Evolutionary conservation across 805 yeast genomes (phyloP).

Genomic region (Priceomyces medius): DNA sequence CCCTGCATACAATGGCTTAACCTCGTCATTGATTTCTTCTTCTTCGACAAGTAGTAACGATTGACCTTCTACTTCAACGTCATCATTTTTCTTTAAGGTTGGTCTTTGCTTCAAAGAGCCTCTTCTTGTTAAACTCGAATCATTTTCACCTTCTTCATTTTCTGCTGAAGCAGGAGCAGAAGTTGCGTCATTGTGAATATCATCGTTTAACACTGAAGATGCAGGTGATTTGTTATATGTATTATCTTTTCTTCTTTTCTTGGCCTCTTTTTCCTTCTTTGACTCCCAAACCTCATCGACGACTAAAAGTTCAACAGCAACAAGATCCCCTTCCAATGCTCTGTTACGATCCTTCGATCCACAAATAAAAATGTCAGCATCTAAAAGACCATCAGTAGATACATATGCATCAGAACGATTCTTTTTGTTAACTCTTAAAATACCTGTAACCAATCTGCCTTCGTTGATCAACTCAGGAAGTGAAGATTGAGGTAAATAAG

Average conservation of each 20-base stretch:
- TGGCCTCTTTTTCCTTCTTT: slow-evolving; percentile 94
- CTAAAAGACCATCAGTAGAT: slow-evolving; percentile 92
- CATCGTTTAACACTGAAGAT: slow-evolving; percentile 52
- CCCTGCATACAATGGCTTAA: slow-evolving; percentile 93
- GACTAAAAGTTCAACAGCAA: slow-evolving; percentile 89
- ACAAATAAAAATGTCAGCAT: slow-evolving; percentile 95
- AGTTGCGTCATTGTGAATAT: slow-evolving; percentile 79
- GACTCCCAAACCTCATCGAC: slow-evolving; percentile 99
- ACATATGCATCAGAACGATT: slow-evolving; percentile 98
- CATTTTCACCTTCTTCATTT: slow-evolving; percentile 31
- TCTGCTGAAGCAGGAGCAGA: slow-evolving; percentile 43
- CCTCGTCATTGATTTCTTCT: slow-evolving; percentile 90
- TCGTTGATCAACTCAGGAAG: slow-evolving; percentile 86
- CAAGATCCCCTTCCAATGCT: slow-evolving; percentile 94
- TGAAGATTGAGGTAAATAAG: slow-evolving; percentile 90
- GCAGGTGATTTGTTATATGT: slow-evolving; percentile 31
- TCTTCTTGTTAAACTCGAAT: slow-evolving; percentile 55
- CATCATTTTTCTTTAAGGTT: slow-evolving; percentile 95
- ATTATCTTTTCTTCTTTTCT: slow-evolving; percentile 81
- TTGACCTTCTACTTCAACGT: slow-evolving; percentile 98
- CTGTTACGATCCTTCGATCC: slow-evolving; percentile 98
- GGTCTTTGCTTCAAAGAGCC: slow-evolving; percentile 95
- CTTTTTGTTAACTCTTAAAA: slow-evolving; percentile 89
- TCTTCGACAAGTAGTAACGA: slow-evolving; percentile 88
- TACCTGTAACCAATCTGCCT: slow-evolving; percentile 90